Percentiles rank a stretch among this genome's conserved stretches.
These are phyloP conservation scores for Phaeolepiota aurea DNA, from an alignment of 768 basidiomycete species.

Conservation along the genomic window DNA sequence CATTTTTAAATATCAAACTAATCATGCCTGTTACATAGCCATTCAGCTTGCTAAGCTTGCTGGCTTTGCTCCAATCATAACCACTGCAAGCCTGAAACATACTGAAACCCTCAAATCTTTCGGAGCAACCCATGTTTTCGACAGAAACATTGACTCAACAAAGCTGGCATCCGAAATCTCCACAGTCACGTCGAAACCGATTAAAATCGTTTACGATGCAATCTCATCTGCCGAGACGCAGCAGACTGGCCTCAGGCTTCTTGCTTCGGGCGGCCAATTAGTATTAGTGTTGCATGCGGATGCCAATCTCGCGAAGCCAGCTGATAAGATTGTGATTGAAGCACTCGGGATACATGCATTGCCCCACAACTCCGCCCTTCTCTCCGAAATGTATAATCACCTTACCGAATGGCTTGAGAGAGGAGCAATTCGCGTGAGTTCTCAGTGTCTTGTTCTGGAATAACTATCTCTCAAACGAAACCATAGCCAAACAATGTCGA, in stretches of 20 bases:
- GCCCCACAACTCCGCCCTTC: constrained; percentile 4
- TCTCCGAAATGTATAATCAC: constrained; percentile 5
- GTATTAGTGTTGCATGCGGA: constrained; percentile 15
- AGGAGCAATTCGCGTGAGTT: constrained; percentile 5
- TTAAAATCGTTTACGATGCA: constrained; percentile 19
- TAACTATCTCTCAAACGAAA: constrained; percentile 10
- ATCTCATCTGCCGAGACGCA: constrained; percentile 29
- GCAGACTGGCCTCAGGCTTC: constrained; percentile 22
- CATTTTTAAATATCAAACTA: not conserved
- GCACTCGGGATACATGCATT: constrained; percentile 6
- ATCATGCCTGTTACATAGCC: constrained; percentile 12
- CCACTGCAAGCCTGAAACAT: constrained; percentile 21
- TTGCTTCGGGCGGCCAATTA: constrained; percentile 28
- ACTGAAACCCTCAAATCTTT: constrained; percentile 21
- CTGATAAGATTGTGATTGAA: constrained; percentile 7
- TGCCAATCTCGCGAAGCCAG: constrained; percentile 3
- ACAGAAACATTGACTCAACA: constrained; percentile 9
- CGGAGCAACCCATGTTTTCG: constrained; percentile 31
- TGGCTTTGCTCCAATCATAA: constrained; percentile 34
- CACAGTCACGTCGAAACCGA: constrained; percentile 10
- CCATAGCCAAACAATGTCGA: constrained; percentile 35
- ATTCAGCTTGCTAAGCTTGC: constrained; percentile 27
- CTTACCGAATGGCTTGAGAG: constrained; percentile 10
- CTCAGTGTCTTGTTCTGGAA: not conserved
- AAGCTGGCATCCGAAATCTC: constrained; percentile 7